Evolutionary conservation across 2,329 filamentous ascomycete species (phyloP).

Genomic region (Pestalotiopsis sp.): DNA sequence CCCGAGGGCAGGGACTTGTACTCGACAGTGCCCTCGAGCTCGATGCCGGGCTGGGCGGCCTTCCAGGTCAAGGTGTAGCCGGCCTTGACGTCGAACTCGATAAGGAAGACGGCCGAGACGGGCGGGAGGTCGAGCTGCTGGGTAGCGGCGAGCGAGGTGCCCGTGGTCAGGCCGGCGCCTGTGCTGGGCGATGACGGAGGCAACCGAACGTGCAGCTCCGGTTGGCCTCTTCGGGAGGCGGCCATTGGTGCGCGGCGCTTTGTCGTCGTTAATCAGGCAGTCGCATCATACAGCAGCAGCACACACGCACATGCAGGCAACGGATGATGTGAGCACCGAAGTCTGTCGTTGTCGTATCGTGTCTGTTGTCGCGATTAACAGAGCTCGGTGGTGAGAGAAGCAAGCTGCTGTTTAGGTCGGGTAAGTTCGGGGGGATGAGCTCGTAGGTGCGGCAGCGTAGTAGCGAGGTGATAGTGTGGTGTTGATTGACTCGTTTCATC

Average conservation of each 20-base stretch:
- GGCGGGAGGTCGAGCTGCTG: conserved; percentile 53
- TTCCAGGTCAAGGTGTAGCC: conserved; percentile 94
- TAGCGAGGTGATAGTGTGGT: not conserved
- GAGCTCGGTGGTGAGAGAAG: not conserved
- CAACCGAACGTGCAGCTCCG: conserved; percentile 35
- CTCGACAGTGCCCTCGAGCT: conserved; percentile 86
- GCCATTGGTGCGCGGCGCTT: conserved; percentile 27
- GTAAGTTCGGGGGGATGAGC: not conserved
- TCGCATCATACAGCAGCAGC: conserved; percentile 12
- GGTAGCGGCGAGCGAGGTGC: conserved; percentile 29
- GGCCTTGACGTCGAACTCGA: conserved; percentile 90
- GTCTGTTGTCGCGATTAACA: not conserved
- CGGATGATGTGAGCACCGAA: not conserved
- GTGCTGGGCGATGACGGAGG: conserved; percentile 19
- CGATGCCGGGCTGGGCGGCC: conserved; percentile 67
- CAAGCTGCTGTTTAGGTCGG: not conserved
- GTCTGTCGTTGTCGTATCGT: not conserved
- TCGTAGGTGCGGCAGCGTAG: not conserved
- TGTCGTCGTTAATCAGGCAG: conserved; percentile 5
- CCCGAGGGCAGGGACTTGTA: conserved; percentile 96
- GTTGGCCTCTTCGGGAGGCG: conserved; percentile 35
- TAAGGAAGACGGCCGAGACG: conserved; percentile 82
- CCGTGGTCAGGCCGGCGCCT: conserved; percentile 9
- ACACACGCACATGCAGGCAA: not conserved
- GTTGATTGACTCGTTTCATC: conserved; percentile 5